phyloP scores from a whole-genome alignment of 768 basidiomycete species.

The Pleurotus eryngii region DNA sequence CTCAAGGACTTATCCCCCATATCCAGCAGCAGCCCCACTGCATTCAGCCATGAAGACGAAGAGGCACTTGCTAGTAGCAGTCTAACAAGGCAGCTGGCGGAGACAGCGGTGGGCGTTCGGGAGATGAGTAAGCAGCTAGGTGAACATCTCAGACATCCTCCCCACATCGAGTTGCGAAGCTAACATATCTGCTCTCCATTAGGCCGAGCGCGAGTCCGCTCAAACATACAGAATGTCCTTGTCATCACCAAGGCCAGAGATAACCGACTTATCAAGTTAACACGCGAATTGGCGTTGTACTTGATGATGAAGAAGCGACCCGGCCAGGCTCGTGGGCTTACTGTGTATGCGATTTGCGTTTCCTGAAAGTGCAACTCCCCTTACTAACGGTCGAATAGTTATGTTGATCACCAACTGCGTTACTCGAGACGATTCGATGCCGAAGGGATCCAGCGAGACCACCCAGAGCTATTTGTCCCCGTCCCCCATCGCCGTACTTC shows the following conservation, averaged over 20 bases:
- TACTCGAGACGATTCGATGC: slow-evolving; percentile 93
- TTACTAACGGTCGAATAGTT: slow-evolving; percentile 42
- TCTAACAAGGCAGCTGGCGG: slow-evolving; percentile 89
- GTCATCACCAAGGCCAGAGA: slow-evolving; percentile 98
- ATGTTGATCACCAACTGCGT: slow-evolving; percentile 91
- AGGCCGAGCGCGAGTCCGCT: slow-evolving; percentile 91
- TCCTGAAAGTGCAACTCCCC: slow-evolving; percentile 12
- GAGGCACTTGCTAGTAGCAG: slow-evolving; percentile 66
- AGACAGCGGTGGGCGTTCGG: slow-evolving; percentile 94
- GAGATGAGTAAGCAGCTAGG: slow-evolving; percentile 99
- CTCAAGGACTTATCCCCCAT: slow-evolving; percentile 13
- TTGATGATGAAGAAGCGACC: slow-evolving; percentile 85
- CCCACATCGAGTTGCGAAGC: background rate
- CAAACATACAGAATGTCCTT: slow-evolving; percentile 88
- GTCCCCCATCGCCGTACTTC: slow-evolving; percentile 73
- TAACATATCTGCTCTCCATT: slow-evolving; percentile 8
- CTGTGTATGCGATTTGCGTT: slow-evolving; percentile 56
- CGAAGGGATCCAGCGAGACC: slow-evolving; percentile 76
- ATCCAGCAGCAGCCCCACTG: slow-evolving; percentile 18
- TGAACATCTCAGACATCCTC: slow-evolving; percentile 28
- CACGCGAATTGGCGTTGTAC: slow-evolving; percentile 89
- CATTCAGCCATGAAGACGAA: slow-evolving; percentile 49
- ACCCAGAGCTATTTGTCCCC: slow-evolving; percentile 86
- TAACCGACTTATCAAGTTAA: slow-evolving; percentile 93
- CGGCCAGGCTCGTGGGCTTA: slow-evolving; percentile 68